Evolutionary conservation across 352 stramenopile species (phyloP).

Genomic region (Globisporangium splendens): DNA sequence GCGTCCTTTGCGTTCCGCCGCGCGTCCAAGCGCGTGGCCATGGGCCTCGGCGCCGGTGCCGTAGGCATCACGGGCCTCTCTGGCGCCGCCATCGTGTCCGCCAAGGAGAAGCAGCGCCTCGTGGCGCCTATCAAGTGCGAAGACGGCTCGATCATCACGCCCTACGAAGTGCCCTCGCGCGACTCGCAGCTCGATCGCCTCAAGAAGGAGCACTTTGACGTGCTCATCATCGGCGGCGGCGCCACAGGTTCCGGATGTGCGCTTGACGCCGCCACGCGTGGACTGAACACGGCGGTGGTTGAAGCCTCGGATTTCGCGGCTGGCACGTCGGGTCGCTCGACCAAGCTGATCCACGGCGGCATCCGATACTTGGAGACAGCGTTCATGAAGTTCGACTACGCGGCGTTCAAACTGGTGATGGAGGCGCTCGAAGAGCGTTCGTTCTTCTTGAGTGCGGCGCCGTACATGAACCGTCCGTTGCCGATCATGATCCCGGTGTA

Average conservation of each 20-base stretch:
- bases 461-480: slow-evolving; percentile 93
- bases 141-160: slow-evolving; percentile 78
- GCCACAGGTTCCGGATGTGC: slow-evolving; percentile 90
- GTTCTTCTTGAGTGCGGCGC: slow-evolving; percentile 91
- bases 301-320: slow-evolving; percentile 91
- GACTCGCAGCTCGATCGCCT: slow-evolving; percentile 71
- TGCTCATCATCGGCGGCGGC: slow-evolving; percentile 92
- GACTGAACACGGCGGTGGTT: slow-evolving; percentile 91
- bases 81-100: slow-evolving; percentile 55
- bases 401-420: slow-evolving; percentile 88
- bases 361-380: slow-evolving; percentile 95
- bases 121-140: slow-evolving; percentile 81
- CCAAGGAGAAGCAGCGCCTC: slow-evolving; percentile 69
- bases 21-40: slow-evolving; percentile 43
- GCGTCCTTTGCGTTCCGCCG: slow-evolving; percentile 58
- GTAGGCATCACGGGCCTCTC: slow-evolving; percentile 51
- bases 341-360: slow-evolving; percentile 95
- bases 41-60: slow-evolving; percentile 49
- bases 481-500: slow-evolving; percentile 97
- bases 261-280: slow-evolving; percentile 89
- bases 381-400: slow-evolving; percentile 90
- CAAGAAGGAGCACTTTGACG: slow-evolving; percentile 90
- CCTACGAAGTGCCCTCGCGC: slow-evolving; percentile 78
- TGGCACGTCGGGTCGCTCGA: slow-evolving; percentile 91
- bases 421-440: slow-evolving; percentile 92